Percentiles rank a stretch among this genome's conserved stretches.
These are phyloP conservation scores for Xeromyces bisporus DNA, from an alignment of 495 filamentous ascomycete genomes.

Conservation along the genomic window DNA sequence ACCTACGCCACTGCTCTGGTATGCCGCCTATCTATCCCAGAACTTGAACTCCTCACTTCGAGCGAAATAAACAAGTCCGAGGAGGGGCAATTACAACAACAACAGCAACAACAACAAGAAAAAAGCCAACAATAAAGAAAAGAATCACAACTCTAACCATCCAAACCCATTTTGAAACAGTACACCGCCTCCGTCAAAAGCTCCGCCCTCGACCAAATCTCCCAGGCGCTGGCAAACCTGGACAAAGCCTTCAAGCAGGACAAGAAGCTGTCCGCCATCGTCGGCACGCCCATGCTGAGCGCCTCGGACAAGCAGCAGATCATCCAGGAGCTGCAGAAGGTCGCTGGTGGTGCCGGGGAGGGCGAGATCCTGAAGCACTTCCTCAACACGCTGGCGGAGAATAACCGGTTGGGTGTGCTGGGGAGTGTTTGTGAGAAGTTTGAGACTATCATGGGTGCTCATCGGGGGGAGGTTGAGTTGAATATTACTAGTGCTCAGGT, in stretches of 20 bases:
- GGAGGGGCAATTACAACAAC: too few relatives aligned
- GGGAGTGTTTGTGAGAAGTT: conserved; percentile 79
- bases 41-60: too few relatives aligned
- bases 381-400: conserved; percentile 72
- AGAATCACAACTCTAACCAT: neutral
- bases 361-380: conserved; percentile 85
- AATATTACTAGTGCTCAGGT: conserved; percentile 79
- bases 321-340: conserved; percentile 68
- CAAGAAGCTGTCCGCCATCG: conserved; percentile 54
- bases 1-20: conserved; percentile 98
- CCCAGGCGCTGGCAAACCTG: conserved; percentile 57
- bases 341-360: conserved; percentile 48
- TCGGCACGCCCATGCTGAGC: conserved; percentile 64
- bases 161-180: conserved; percentile 26
- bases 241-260: conserved; percentile 59
- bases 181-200: conserved; percentile 91
- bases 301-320: conserved; percentile 66
- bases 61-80: too few relatives aligned
- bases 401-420: conserved; percentile 80
- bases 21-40: conserved; percentile 22
- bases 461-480: conserved; percentile 84
- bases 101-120: too few relatives aligned
- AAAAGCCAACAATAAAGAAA: conserved; percentile 3
- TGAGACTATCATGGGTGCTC: conserved; percentile 65
- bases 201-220: conserved; percentile 60